These are phyloP conservation scores for Dioszegia crocea DNA, from an alignment of 768 basidiomycete genomes.

Conservation along the genomic window DNA sequence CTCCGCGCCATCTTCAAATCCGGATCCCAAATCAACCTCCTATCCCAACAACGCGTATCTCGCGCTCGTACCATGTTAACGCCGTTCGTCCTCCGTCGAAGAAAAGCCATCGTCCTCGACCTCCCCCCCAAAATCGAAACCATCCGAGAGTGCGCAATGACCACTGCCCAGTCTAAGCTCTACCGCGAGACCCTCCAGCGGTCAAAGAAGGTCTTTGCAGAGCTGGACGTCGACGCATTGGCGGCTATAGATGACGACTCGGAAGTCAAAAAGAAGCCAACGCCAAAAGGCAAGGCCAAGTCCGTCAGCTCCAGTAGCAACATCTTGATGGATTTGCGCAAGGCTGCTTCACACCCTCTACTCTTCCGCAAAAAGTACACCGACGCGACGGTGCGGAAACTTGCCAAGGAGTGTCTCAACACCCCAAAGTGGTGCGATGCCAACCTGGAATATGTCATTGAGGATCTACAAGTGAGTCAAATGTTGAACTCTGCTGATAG, in stretches of 20 bases:
- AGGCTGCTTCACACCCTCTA: conserved; percentile 95
- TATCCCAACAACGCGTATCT: conserved; percentile 88
- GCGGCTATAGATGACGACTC: conserved; percentile 42
- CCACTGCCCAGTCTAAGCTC: conserved; percentile 69
- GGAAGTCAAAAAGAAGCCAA: conserved; percentile 27
- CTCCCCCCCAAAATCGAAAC: conserved; percentile 88
- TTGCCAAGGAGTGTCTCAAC: conserved; percentile 78
- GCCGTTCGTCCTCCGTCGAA: conserved; percentile 91
- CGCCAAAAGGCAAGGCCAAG: conserved; percentile 48
- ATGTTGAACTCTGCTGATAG: conserved; percentile 40
- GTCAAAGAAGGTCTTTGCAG: conserved; percentile 64
- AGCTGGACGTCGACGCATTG: conserved; percentile 42
- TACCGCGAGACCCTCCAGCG: conserved; percentile 81
- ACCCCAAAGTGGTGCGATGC: conserved; percentile 88
- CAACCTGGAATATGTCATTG: conserved; percentile 78
- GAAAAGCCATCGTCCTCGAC: conserved; percentile 89
- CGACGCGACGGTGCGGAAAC: conserved; percentile 66
- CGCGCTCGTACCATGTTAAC: conserved; percentile 99
- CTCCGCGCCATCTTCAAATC: conserved; percentile 95
- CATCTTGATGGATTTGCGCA: conserved; percentile 94
- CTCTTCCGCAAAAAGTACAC: conserved; percentile 82
- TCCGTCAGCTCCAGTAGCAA: conserved; percentile 72
- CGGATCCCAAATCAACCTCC: conserved; percentile 74
- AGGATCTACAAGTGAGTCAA: conserved; percentile 71
- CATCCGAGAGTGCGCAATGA: conserved; percentile 95